These are phyloP conservation scores for Falciphora oryzae DNA, from an alignment of 2,329 filamentous ascomycete genomes.

Conservation along the genomic window DNA sequence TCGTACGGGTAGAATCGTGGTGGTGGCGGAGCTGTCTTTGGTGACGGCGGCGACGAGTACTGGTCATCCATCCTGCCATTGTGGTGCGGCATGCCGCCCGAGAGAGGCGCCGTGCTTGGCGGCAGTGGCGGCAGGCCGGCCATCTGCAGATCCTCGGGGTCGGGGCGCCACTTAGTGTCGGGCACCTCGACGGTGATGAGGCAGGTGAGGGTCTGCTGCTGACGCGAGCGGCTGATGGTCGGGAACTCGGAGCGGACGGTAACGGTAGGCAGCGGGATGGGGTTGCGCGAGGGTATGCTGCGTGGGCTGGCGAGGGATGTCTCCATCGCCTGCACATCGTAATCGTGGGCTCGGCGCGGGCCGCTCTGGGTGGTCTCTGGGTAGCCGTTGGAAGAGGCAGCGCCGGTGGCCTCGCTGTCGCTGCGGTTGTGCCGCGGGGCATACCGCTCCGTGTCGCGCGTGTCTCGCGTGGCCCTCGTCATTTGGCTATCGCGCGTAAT, in stretches of 20 bases:
- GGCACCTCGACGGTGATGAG: slow-evolving; percentile 90
- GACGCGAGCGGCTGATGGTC: slow-evolving; percentile 82
- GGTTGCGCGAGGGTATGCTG: slow-evolving; percentile 62
- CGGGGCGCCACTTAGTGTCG: slow-evolving; percentile 83
- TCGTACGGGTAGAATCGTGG: slow-evolving; percentile 67
- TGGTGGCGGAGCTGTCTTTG: slow-evolving; percentile 27
- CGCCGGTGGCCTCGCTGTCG: slow-evolving; percentile 71
- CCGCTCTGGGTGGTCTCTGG: slow-evolving; percentile 67
- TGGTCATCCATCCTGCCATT: slow-evolving; percentile 45
- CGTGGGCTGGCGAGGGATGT: slow-evolving; percentile 72
- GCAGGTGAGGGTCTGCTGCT: slow-evolving; percentile 93
- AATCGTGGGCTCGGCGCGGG: slow-evolving; percentile 73
- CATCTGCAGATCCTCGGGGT: slow-evolving; percentile 71
- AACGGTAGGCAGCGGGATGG: slow-evolving; percentile 86
- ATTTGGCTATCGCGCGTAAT: too few species aligned
- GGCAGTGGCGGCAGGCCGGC: slow-evolving; percentile 37
- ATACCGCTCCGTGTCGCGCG: slow-evolving; percentile 36
- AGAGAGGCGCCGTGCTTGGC: slow-evolving; percentile 17
- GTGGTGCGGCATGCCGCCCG: not conserved
- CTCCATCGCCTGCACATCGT: slow-evolving; percentile 95
- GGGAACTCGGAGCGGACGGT: slow-evolving; percentile 96
- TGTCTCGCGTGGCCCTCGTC: slow-evolving; percentile 18
- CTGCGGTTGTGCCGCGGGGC: slow-evolving; percentile 61
- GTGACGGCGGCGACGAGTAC: slow-evolving; percentile 43
- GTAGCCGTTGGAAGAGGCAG: slow-evolving; percentile 73